Evolutionary conservation across 495 filamentous ascomycete species (phyloP), one percentile per base, ranked within the genome.

Genomic region (Trichoderma asperelloides): DNA sequence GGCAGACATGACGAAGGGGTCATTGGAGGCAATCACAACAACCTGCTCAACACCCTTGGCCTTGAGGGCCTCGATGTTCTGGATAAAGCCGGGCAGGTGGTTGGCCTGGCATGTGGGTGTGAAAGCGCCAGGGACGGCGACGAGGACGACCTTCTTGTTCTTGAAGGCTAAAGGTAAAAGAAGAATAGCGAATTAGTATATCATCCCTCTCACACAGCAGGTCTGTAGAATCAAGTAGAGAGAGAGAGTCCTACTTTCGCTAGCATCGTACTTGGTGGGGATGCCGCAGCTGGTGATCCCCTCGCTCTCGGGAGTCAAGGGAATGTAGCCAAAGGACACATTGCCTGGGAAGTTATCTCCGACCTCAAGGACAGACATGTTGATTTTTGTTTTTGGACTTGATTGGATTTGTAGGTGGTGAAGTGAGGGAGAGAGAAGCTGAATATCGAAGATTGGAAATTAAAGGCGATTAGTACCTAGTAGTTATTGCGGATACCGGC

Each of bases 111-210:
- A 98, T 71, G 91, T 89, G 47, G 94, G 94, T 49, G 94, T 98
- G 88, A 98, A 98, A 65, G 94, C 94, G 71, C 93, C 93, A 67
- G 93, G 93, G 66, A 96, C 89, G 71, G 91, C 86, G 80, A 97
- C 90, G 72, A 98, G 83, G 71, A 97, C 88, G 67, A 94, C 89
- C 80, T 95, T 96, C 85, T 96, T 96, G 81, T 87, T 78, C 67
- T 86, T 84, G 81, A 88, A 96, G 70, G 18, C n/a, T 40, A 41
- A 25, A n/a, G 8, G 62, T 12, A 9, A 11, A 45, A 37, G 12
- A 41, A 37, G 12, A 28, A 28, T 40, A 25, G 33, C 27, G 25
- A 37, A 49, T 62, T 23, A 66, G 64, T 41, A 23, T 62, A 27
- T 21, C 41, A 3, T 63, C 21, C 41, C 18, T 63, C 21, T 12